Evolutionary conservation across 192 early-diverging fungal species (phyloP).

Genomic region (Paraglomus occultum): DNA sequence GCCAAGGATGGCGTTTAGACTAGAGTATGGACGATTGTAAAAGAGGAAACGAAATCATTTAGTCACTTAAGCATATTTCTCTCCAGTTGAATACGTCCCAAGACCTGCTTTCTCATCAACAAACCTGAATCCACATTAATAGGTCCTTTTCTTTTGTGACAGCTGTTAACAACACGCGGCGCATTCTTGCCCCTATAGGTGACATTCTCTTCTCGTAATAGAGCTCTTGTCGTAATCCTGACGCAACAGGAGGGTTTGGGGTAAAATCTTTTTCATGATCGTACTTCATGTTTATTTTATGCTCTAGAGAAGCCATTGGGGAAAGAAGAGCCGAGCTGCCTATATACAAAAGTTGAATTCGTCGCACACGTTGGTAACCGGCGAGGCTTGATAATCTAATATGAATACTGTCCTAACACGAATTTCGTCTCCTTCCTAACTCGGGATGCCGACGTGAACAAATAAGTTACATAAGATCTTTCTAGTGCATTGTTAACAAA

Average conservation of each 20-base stretch:
- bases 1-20: constrained; percentile 39
- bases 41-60: not conserved
- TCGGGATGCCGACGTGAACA: too few species aligned
- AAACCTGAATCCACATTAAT: constrained; percentile 51
- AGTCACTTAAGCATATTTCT: not conserved
- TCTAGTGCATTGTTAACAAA: too few species aligned
- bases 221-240: constrained; percentile 36
- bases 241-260: not conserved
- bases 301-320: too few species aligned
- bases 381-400: too few species aligned
- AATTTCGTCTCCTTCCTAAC: too few species aligned
- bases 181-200: constrained; percentile 42
- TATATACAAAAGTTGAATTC: too few species aligned
- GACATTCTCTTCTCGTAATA: constrained; percentile 51
- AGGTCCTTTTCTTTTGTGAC: constrained; percentile 48
- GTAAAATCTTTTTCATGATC: too few species aligned
- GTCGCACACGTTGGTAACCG: too few species aligned
- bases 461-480: too few species aligned
- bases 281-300: too few species aligned
- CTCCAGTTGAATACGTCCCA: not conserved
- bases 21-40: not conserved
- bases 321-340: too few species aligned
- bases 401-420: too few species aligned
- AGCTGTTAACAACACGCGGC: constrained; percentile 43
- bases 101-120: not conserved